phyloP scores from a whole-genome alignment of 176 grass and related monocot species.

The Phoenix roebelenii region DNA sequence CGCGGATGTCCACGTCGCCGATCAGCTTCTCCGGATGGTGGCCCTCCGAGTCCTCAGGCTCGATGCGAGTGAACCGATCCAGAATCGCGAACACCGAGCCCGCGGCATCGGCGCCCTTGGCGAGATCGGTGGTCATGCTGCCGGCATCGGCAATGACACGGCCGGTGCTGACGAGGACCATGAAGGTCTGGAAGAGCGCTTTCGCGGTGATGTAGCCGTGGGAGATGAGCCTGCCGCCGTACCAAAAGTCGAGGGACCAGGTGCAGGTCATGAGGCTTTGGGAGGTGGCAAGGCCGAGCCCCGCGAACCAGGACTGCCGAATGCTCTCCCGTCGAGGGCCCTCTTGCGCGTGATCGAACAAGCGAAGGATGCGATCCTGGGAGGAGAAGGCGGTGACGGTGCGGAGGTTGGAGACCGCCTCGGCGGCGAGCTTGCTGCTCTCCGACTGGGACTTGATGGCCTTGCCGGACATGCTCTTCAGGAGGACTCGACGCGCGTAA shows the following conservation, averaged over 20 bases:
- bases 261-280: slow-evolving; percentile 79
- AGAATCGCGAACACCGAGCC: slow-evolving; percentile 83
- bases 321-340: slow-evolving; percentile 70
- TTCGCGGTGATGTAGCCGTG: slow-evolving; percentile 56
- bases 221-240: slow-evolving; percentile 64
- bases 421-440: slow-evolving; percentile 82
- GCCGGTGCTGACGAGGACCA: slow-evolving; percentile 93
- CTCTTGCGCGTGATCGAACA: slow-evolving; percentile 65
- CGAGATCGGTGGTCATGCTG: slow-evolving; percentile 93
- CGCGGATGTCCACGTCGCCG: slow-evolving; percentile 68
- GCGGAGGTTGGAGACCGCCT: slow-evolving; percentile 85
- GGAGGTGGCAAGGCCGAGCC: slow-evolving; percentile 67
- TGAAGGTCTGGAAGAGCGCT: slow-evolving; percentile 85
- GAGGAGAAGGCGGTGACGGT: slow-evolving; percentile 97
- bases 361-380: slow-evolving; percentile 58
- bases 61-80: slow-evolving; percentile 64
- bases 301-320: slow-evolving; percentile 79
- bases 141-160: slow-evolving; percentile 95
- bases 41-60: slow-evolving; percentile 59
- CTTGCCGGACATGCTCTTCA: slow-evolving; percentile 73
- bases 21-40: slow-evolving; percentile 46
- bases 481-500: slow-evolving; percentile 76
- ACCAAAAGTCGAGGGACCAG: slow-evolving; percentile 98
- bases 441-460: slow-evolving; percentile 70
- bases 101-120: slow-evolving; percentile 78